Evolutionary conservation across 306 rosid genomes (phyloP).

Genomic region (Rubus parviflorus): DNA sequence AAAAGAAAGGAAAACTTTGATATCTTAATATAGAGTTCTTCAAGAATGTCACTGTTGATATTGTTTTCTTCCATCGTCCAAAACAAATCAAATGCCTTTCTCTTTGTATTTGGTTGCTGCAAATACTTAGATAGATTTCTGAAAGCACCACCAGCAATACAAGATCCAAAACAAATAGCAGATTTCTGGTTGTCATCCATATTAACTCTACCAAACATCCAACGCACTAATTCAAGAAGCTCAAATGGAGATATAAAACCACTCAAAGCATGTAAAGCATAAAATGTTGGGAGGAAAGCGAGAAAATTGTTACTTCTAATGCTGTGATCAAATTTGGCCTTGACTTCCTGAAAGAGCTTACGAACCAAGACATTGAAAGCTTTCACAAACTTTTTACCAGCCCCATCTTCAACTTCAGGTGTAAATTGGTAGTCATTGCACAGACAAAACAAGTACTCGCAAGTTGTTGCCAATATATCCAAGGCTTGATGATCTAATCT

Average conservation of each 20-base stretch:
- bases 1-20: slow-evolving; percentile 37
- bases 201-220: slow-evolving; percentile 60
- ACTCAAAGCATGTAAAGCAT: slow-evolving; percentile 52
- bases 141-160: slow-evolving; percentile 77
- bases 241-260: slow-evolving; percentile 66
- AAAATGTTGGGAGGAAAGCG: slow-evolving; percentile 46
- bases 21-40: slow-evolving; percentile 58
- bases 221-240: slow-evolving; percentile 74
- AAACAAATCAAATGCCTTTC: slow-evolving; percentile 50
- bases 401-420: slow-evolving; percentile 34
- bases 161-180: slow-evolving; percentile 58
- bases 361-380: slow-evolving; percentile 47
- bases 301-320: slow-evolving; percentile 37
- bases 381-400: slow-evolving; percentile 40
- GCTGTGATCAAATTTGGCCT: slow-evolving; percentile 46
- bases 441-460: slow-evolving; percentile 50
- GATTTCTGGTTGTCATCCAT: slow-evolving; percentile 33
- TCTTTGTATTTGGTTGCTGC: slow-evolving; percentile 45
- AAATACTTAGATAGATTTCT: slow-evolving; percentile 53
- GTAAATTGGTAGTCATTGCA: slow-evolving; percentile 35
- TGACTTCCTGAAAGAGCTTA: slow-evolving; percentile 51
- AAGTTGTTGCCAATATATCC: slow-evolving; percentile 57
- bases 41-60: slow-evolving; percentile 40
- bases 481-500: slow-evolving; percentile 48
- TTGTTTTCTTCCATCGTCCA: slow-evolving; percentile 55